A percentile compares a stretch with the other conserved stretches of the same genome.
These are phyloP conservation scores for Calonectria ilicicola DNA, from an alignment of 2,329 filamentous ascomycete genomes.

Conservation along the genomic window DNA sequence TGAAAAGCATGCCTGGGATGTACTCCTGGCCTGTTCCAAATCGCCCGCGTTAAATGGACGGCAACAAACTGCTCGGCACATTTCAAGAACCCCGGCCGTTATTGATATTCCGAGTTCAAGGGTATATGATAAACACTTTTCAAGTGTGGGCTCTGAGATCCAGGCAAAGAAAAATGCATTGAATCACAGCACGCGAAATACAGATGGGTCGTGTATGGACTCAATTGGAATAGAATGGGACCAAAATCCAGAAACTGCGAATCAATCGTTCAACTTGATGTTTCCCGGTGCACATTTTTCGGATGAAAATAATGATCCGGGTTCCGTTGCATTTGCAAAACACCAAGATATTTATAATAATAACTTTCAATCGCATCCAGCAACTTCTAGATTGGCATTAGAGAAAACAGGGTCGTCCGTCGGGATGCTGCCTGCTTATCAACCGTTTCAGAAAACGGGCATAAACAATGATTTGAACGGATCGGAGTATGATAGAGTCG, in stretches of 20 bases:
- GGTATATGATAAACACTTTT: not conserved
- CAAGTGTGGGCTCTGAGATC: not conserved
- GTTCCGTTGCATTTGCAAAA: too few species aligned
- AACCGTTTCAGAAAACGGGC: not conserved
- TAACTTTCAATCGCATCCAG: not conserved
- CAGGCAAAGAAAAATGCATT: not conserved
- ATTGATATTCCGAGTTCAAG: not conserved
- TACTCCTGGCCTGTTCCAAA: conserved; percentile 36
- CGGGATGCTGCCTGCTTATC: not conserved
- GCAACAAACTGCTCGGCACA: not conserved
- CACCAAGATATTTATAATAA: too few species aligned
- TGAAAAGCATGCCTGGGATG: conserved; percentile 38
- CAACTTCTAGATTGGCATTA: not conserved
- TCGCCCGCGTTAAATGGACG: conserved; percentile 20
- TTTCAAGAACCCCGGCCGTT: not conserved
- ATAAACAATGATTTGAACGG: not conserved
- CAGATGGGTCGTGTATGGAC: not conserved
- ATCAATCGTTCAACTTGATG: not conserved
- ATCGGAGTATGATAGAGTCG: not conserved
- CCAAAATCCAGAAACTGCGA: not conserved
- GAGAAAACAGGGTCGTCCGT: not conserved
- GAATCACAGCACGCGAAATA: not conserved
- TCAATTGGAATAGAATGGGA: not conserved
- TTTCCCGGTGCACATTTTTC: not conserved
- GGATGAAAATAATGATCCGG: not conserved